phyloP scores from a whole-genome alignment of 148 eudicot genomes.

The Amaranthus palmeri region DNA sequence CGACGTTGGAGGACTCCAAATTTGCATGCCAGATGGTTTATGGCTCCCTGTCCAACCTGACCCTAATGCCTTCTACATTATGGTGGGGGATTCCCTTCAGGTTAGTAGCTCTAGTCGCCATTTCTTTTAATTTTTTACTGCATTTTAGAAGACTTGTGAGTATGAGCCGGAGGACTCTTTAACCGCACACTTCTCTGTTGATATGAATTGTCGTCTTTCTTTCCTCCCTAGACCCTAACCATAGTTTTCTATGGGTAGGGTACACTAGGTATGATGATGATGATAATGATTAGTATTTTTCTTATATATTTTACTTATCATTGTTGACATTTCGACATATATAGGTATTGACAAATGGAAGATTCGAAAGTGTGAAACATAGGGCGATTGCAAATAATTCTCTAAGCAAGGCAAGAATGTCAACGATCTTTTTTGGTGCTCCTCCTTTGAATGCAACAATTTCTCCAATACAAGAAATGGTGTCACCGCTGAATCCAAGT shows the following conservation, averaged over 20 bases:
- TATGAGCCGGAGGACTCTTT: no score
- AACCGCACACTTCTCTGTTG: no score
- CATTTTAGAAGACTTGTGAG: no score
- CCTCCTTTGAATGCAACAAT: slow-evolving; percentile 52
- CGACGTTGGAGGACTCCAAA: slow-evolving; percentile 74
- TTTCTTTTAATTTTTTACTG: no score
- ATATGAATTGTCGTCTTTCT: no score
- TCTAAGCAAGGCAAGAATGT: slow-evolving; percentile 45
- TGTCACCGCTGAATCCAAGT: slow-evolving; percentile 34
- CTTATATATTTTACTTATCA: no score
- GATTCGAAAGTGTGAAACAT: slow-evolving; percentile 69
- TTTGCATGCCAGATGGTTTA: slow-evolving; percentile 43
- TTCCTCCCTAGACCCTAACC: no score
- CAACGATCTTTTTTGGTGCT: slow-evolving; percentile 73
- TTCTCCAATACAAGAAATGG: slow-evolving; percentile 49
- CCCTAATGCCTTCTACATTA: slow-evolving; percentile 57
- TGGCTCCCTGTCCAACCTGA: slow-evolving; percentile 80
- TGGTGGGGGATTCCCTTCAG: slow-evolving; percentile 89
- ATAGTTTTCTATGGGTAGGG: no score
- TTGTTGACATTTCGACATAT: background rate
- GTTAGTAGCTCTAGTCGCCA: slow-evolving; percentile 11
- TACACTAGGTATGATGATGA: no score
- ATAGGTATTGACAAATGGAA: slow-evolving; percentile 84
- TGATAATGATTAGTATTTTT: no score
- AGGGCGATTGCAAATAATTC: slow-evolving; percentile 47